Evolutionary conservation across 352 stramenopile genomes (phyloP).

Genomic region (Aphanomyces stellatus): DNA sequence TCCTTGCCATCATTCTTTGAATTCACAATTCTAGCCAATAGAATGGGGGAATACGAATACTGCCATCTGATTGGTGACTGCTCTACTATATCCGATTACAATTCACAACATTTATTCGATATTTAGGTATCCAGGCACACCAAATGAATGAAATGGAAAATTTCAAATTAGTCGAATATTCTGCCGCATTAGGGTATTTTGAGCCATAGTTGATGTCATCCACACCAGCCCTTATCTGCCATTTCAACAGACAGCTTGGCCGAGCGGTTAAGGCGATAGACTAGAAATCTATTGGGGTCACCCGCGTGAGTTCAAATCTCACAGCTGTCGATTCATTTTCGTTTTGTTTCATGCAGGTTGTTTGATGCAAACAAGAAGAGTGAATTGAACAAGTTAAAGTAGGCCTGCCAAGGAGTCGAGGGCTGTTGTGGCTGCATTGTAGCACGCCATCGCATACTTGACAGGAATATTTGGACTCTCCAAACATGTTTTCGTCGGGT

Average conservation of each 20-base stretch:
- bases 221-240: not conserved
- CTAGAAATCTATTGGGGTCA: constrained; percentile 19
- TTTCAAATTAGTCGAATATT: too few relatives aligned
- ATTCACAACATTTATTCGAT: too few relatives aligned
- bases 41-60: too few relatives aligned
- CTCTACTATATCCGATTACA: too few relatives aligned
- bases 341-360: not conserved
- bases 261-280: constrained; percentile 20
- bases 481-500: not conserved
- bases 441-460: not conserved
- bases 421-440: not conserved
- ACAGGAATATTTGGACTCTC: constrained; percentile 6
- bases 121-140: too few relatives aligned
- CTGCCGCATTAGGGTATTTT: too few relatives aligned
- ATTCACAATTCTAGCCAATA: too few relatives aligned
- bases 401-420: not conserved
- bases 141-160: too few relatives aligned
- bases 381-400: not conserved
- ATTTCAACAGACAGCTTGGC: constrained; percentile 15
- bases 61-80: too few relatives aligned
- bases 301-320: constrained; percentile 20
- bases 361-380: not conserved
- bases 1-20: too few relatives aligned
- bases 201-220: too few relatives aligned
- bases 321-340: constrained; percentile 15